Percentiles rank a stretch among this genome's conserved stretches.
phyloP scores from a whole-genome alignment of 192 early-diverging fungal genomes.

The Entomortierella beljakovae region DNA sequence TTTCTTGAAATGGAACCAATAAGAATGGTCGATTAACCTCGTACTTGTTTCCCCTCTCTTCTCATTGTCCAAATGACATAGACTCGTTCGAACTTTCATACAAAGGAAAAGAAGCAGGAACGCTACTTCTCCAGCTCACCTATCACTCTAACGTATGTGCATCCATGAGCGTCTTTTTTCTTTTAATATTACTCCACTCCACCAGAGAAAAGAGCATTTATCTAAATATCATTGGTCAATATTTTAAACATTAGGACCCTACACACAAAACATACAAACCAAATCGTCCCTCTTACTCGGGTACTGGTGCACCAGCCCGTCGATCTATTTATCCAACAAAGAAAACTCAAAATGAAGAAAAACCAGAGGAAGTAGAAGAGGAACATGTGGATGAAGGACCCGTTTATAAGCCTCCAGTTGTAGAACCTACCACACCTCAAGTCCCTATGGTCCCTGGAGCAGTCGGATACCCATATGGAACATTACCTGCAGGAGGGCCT shows the following conservation, averaged over 20 bases:
- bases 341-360: slow-evolving; percentile 24
- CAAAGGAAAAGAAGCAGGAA: slow-evolving; percentile 49
- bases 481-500: slow-evolving; percentile 22
- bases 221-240: not conserved
- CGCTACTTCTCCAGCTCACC: slow-evolving; percentile 42
- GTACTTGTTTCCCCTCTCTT: not conserved
- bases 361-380: slow-evolving; percentile 31
- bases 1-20: not conserved
- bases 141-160: slow-evolving; percentile 50
- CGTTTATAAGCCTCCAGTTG: slow-evolving; percentile 47
- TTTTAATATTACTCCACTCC: not conserved
- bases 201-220: not conserved
- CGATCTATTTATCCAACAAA: slow-evolving; percentile 36
- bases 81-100: slow-evolving; percentile 52
- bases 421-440: slow-evolving; percentile 10
- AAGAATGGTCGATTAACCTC: not conserved
- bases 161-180: not conserved
- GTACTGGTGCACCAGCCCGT: slow-evolving; percentile 12
- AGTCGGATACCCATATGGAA: slow-evolving; percentile 42
- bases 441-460: slow-evolving; percentile 34
- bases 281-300: slow-evolving; percentile 13
- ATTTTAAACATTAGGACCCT: slow-evolving; percentile 23
- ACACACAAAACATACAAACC: slow-evolving; percentile 35
- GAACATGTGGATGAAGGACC: slow-evolving; percentile 39
- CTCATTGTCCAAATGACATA: not conserved